phyloP scores from a whole-genome alignment of 179 eudicot species.

The Carnegiea gigantea region DNA sequence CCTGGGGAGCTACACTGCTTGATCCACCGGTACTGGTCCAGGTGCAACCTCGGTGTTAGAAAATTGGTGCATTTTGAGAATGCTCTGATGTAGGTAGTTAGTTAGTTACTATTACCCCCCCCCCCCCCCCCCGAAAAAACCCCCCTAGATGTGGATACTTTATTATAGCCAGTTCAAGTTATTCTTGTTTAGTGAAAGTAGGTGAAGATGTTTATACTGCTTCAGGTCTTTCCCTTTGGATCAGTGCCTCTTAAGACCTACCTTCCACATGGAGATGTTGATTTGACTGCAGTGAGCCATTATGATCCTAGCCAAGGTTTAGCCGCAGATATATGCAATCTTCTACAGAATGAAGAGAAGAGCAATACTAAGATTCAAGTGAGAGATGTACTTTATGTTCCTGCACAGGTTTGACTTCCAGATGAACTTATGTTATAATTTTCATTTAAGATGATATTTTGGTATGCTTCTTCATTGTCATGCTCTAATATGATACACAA shows the following conservation, averaged over 20 bases:
- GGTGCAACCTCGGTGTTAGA: not conserved
- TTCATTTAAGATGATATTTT: not conserved
- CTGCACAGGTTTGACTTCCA: conserved; percentile 47
- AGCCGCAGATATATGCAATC: conserved; percentile 31
- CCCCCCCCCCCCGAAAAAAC: too few relatives aligned
- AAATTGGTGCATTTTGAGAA: not conserved
- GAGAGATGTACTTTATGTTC: conserved; percentile 43
- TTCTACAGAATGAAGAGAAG: conserved; percentile 33
- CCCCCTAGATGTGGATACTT: not conserved
- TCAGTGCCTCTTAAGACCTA: conserved; percentile 57
- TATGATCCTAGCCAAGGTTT: conserved; percentile 31
- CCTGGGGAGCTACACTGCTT: not conserved
- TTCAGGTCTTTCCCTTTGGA: conserved; percentile 49
- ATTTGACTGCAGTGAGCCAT: conserved; percentile 40
- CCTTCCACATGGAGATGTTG: conserved; percentile 52
- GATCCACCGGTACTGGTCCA: not conserved
- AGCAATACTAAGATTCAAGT: conserved; percentile 31
- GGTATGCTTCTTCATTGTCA: not conserved
- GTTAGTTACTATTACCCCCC: not conserved
- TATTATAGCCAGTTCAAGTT: not conserved
- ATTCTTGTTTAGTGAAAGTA: not conserved
- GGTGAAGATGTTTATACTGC: conserved; percentile 12
- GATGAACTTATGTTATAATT: conserved; percentile 14
- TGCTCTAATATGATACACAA: not conserved
- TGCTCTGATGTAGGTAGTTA: not conserved